A percentile compares a stretch with the other conserved stretches of the same genome.
Evolutionary conservation across 495 filamentous ascomycete species (phyloP).

Genomic region (Neurospora terricola): DNA sequence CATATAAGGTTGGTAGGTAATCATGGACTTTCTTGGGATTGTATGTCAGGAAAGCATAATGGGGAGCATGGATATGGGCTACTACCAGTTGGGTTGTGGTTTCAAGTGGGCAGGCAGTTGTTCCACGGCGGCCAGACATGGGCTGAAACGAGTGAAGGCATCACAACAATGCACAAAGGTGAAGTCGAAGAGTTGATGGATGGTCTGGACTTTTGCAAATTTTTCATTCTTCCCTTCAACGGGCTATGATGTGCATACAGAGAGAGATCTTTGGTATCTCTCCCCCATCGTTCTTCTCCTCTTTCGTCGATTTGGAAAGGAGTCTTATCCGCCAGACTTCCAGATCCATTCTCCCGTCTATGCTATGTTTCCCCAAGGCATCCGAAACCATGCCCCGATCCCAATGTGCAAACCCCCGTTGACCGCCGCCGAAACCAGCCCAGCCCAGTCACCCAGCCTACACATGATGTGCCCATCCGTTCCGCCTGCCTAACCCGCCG

Average conservation of each 20-base stretch:
- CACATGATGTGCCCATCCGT: not conserved
- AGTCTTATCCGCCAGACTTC: not conserved
- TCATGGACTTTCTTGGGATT: not conserved
- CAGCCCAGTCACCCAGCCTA: not conserved
- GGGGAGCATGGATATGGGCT: not conserved
- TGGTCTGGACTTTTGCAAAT: not conserved
- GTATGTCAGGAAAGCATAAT: not conserved
- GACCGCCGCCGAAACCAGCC: not conserved
- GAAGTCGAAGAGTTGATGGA: not conserved
- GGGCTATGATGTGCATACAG: not conserved
- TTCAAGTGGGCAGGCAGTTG: not conserved
- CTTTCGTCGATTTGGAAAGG: not conserved
- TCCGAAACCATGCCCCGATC: not conserved
- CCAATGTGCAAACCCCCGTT: not conserved
- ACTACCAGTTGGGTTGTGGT: not conserved
- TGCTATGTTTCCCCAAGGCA: not conserved
- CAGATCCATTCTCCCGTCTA: not conserved
- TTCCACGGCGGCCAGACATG: not conserved
- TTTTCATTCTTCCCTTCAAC: not conserved
- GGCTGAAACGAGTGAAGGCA: not conserved
- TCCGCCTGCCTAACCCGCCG: not conserved
- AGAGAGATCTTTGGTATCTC: not conserved
- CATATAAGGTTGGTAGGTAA: not conserved
- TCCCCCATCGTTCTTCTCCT: not conserved
- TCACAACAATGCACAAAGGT: not conserved